Conservation (phyloP, 2,329 filamentous ascomycete species). For the Fusarium kyushuense region DNA sequence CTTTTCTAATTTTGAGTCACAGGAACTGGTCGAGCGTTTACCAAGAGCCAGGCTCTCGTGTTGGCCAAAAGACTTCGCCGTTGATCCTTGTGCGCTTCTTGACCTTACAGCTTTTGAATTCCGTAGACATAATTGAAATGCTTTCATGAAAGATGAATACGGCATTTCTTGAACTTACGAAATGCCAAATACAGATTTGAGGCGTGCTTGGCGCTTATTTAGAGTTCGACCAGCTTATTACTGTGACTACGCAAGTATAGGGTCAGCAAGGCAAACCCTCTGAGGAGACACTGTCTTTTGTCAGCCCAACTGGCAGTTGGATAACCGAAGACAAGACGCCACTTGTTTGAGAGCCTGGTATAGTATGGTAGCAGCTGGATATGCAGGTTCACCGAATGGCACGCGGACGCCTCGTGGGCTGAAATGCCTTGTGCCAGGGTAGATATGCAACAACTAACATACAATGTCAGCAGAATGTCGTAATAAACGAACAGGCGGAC, state of each 20-base stretch:
- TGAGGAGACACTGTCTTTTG: slow-evolving; percentile 12
- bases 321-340: slow-evolving; percentile 44
- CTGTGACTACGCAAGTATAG: slow-evolving; percentile 1
- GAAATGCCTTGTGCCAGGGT: background rate
- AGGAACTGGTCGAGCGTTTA: background rate
- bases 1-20: background rate
- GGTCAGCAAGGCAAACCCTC: slow-evolving; percentile 10
- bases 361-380: background rate
- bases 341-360: slow-evolving; percentile 13
- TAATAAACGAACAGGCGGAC: background rate
- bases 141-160: background rate
- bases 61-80: background rate
- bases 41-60: background rate
- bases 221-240: slow-evolving; percentile 21
- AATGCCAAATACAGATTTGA: slow-evolving; percentile 8
- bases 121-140: background rate
- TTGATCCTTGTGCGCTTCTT: background rate
- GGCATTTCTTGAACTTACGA: slow-evolving; percentile 2
- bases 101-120: slow-evolving; percentile 11
- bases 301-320: slow-evolving; percentile 31
- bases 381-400: slow-evolving; percentile 19
- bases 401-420: background rate
- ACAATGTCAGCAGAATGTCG: background rate
- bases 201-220: slow-evolving; percentile 17
- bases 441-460: background rate